Evolutionary conservation across 1,284 basidiomycete species (phyloP).

Genomic region (Cerioporus squamosus): DNA sequence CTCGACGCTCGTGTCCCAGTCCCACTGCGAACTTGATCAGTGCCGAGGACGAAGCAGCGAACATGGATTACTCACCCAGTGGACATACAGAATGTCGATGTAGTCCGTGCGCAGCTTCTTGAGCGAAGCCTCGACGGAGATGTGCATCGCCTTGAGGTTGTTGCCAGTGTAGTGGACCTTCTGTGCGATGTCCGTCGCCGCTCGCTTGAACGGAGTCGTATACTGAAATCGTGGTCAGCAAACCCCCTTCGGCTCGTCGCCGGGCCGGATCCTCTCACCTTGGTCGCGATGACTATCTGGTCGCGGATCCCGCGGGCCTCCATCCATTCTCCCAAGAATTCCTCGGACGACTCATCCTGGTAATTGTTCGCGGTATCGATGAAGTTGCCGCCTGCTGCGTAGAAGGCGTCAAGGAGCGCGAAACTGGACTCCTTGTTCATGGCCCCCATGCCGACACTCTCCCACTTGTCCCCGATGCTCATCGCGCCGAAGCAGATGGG

Average conservation of each 20-base stretch:
- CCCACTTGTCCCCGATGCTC: constrained; percentile 55
- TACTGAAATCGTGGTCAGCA: constrained; percentile 25
- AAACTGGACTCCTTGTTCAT: constrained; percentile 41
- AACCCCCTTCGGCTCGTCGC: neutral
- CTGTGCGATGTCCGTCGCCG: constrained; percentile 20
- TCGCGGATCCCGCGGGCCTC: constrained; percentile 42
- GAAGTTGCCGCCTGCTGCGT: constrained; percentile 36
- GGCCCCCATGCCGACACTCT: constrained; percentile 37
- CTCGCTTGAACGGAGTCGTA: constrained; percentile 37
- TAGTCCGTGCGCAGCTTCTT: constrained; percentile 50
- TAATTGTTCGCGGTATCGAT: constrained; percentile 37
- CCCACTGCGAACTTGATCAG: constrained; percentile 32
- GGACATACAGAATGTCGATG: constrained; percentile 43
- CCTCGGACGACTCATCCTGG: constrained; percentile 37
- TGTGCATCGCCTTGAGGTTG: constrained; percentile 35
- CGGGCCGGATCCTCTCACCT: constrained; percentile 24
- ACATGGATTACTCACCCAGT: constrained; percentile 2
- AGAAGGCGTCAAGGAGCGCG: constrained; percentile 38
- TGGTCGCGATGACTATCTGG: constrained; percentile 49
- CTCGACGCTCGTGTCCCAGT: constrained; percentile 45
- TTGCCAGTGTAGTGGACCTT: constrained; percentile 41
- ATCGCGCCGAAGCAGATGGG: constrained; percentile 53
- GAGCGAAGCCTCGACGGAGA: constrained; percentile 41
- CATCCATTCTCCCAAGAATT: constrained; percentile 49
- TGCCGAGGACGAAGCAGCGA: neutral